These are phyloP conservation scores for Globisporangium splendens DNA, from an alignment of 352 stramenopile genomes.

Conservation along the genomic window DNA sequence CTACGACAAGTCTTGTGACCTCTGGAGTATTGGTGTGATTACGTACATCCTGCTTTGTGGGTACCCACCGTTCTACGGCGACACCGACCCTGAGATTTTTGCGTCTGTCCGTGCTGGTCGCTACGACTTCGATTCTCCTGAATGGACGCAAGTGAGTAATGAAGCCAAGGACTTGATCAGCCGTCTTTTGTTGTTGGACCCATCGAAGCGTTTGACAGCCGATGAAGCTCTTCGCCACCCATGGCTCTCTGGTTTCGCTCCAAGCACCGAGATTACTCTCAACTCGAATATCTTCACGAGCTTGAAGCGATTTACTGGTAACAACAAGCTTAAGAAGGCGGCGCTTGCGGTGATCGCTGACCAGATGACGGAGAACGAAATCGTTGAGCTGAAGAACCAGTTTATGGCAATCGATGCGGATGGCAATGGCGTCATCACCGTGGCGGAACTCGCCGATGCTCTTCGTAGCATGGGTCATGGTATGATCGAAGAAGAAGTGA, in stretches of 20 bases:
- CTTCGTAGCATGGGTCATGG: conserved; percentile 78
- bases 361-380: conserved; percentile 78
- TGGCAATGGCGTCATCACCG: conserved; percentile 87
- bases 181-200: conserved; percentile 91
- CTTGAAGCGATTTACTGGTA: conserved; percentile 83
- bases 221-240: conserved; percentile 83
- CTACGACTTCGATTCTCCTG: conserved; percentile 85
- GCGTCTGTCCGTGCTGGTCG: conserved; percentile 67
- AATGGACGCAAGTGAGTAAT: conserved; percentile 79
- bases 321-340: conserved; percentile 90
- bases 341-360: conserved; percentile 85
- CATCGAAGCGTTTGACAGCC: conserved; percentile 90
- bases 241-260: conserved; percentile 79
- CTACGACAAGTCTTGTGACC: conserved; percentile 96
- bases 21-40: conserved; percentile 96
- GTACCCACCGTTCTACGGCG: conserved; percentile 95
- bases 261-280: conserved; percentile 68
- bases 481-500: conserved; percentile 88
- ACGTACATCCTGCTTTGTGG: conserved; percentile 95
- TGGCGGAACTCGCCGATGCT: conserved; percentile 82
- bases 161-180: conserved; percentile 95
- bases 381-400: conserved; percentile 83
- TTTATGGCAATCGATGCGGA: conserved; percentile 86
- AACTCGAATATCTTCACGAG: conserved; percentile 85
- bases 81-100: conserved; percentile 91